phyloP scores from a whole-genome alignment of 306 rosid genomes.

The Coriaria nepalensis region DNA sequence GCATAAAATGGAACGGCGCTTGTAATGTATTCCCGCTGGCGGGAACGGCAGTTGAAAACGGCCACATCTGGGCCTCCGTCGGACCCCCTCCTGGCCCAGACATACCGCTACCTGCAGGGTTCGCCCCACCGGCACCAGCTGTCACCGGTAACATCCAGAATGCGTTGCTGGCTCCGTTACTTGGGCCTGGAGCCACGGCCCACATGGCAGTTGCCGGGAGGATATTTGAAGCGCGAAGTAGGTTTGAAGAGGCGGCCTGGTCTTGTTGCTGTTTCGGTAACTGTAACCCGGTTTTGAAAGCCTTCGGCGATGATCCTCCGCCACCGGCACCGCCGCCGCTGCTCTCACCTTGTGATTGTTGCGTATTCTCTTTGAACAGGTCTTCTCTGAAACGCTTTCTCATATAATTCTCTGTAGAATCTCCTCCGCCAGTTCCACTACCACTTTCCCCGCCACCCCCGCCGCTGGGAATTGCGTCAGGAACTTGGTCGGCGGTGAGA shows the following conservation, averaged over 20 bases:
- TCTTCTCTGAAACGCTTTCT: conserved; percentile 82
- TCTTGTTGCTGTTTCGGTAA: conserved; percentile 24
- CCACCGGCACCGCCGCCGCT: conserved; percentile 5
- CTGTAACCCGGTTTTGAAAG: conserved; percentile 19
- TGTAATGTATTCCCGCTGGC: conserved; percentile 31
- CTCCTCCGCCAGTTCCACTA: conserved; percentile 31
- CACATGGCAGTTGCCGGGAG: conserved; percentile 67
- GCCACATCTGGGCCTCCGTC: conserved; percentile 72
- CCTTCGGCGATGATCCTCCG: conserved; percentile 4
- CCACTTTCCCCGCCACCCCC: conserved; percentile 19
- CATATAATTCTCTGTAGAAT: conserved; percentile 47
- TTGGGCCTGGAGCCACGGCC: conserved; percentile 52
- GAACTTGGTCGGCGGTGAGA: conserved; percentile 56
- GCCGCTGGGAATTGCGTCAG: conserved; percentile 41
- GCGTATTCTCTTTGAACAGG: conserved; percentile 58
- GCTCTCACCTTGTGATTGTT: conserved; percentile 26
- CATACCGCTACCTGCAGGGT: conserved; percentile 4
- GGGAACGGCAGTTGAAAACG: conserved; percentile 32
- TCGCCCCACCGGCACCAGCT: conserved; percentile 19
- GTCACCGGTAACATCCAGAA: conserved; percentile 80
- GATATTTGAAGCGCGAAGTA: conserved; percentile 38
- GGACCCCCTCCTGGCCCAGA: conserved; percentile 19
- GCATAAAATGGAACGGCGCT: conserved; percentile 59
- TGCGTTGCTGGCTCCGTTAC: conserved; percentile 48
- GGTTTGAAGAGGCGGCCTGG: conserved; percentile 28